Evolutionary conservation across 2,329 filamentous ascomycete genomes (phyloP), one percentile per base, ranked within the genome.

Genomic region (Calonectria henricotiae): DNA sequence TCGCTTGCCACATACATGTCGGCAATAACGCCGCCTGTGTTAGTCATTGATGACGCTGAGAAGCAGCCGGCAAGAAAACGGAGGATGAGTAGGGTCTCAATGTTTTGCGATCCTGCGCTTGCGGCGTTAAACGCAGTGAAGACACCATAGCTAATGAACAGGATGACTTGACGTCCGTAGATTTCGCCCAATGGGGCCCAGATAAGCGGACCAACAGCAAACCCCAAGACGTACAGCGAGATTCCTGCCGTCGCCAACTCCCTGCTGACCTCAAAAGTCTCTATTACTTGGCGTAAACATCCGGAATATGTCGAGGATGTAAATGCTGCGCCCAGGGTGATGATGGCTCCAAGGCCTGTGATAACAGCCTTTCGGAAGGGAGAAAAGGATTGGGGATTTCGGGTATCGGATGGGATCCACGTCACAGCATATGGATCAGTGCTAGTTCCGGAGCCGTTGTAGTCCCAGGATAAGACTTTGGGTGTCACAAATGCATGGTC

Each of bases 1-100:
- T 96, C 93, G 79, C 95, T 92, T 43, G 90, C 93, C 60, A 83
- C 89, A 92, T 93, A 96, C 15, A 95, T 82, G 82, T 96, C 93
- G 11, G 93, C 92, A 5, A 96, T 82, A 1, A 92, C 95, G 11
- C 93, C 94, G 54, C 93, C 93, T 5, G 94, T 92, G 0, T 95
- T 86, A 0, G 93, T 94, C 90, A 95, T 94, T 1, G 93, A 93
- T 0, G 93, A 93, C 27, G 91, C 93, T 79, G 95, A 94, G 11
- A 92, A 92, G 65, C 95, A 93, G 54, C 93, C 94, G 70, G 94
- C 93, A 67, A 96, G 92, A 39, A 90, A 85, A 68, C 93, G 89
- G 75, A 91, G 93, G n/a, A 93, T 90, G 4, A 96, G 84, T 3
- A 96, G 87, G 0, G 93, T 94, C 20, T 82, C 87, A 27, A 94